Percentiles rank a stretch among this genome's conserved stretches.
These are phyloP conservation scores for Anaeramoeba ignava DNA, from an alignment of 78 protist genomes.

Conservation along the genomic window DNA sequence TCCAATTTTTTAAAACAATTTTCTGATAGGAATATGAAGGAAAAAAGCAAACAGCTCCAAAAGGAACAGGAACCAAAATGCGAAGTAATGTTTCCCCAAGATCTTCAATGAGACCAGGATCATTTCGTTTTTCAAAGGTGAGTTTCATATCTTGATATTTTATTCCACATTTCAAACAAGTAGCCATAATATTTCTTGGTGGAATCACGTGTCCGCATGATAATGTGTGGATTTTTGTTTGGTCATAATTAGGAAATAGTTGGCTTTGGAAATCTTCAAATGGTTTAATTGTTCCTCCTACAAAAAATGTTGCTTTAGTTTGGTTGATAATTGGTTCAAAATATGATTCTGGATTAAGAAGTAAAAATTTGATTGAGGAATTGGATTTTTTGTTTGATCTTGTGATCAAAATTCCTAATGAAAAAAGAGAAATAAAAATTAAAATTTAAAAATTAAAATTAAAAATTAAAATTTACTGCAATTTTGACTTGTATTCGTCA, in stretches of 20 bases:
- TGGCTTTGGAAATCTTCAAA: constrained; percentile 1
- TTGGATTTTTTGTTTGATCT: not conserved
- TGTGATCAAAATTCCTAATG: constrained; percentile 10
- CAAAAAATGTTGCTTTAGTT: constrained; percentile 35
- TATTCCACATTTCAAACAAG: constrained; percentile 25
- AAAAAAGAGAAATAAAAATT: too few species aligned
- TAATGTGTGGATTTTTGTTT: not conserved
- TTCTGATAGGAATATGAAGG: constrained; percentile 42
- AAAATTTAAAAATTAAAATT: too few species aligned
- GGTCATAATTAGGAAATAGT: constrained; percentile 9
- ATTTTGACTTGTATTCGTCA: constrained; percentile 13
- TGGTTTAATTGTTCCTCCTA: constrained; percentile 70
- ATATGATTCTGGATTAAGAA: constrained; percentile 23
- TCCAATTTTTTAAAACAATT: not conserved
- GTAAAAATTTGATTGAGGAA: not conserved
- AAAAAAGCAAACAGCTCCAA: constrained; percentile 54
- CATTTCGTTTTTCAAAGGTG: constrained; percentile 15
- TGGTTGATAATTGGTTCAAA: constrained; percentile 16
- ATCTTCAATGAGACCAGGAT: not conserved
- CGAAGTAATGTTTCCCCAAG: constrained; percentile 20
- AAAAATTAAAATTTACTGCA: too few species aligned
- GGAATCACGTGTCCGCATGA: constrained; percentile 63
- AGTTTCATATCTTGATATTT: constrained; percentile 17
- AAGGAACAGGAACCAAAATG: constrained; percentile 31
- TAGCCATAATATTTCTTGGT: constrained; percentile 13